Base-by-base conservation (phyloP, 306 rosid species). In the Trichosanthes cucumerina region DNA sequence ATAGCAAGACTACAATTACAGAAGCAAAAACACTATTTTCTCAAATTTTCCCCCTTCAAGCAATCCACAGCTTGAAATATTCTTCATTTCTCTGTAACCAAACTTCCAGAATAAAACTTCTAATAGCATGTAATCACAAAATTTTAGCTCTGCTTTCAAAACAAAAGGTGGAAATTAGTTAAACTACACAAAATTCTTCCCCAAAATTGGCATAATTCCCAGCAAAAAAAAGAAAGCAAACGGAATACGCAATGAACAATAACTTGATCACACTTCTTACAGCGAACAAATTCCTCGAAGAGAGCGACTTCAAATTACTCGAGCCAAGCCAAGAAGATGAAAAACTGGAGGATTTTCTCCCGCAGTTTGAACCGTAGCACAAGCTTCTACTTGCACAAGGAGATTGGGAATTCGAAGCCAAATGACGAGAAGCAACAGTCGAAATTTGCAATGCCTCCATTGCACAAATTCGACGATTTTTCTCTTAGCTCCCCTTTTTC, bases 371-470 rank as follows among this genome's bases (percentile, higher is more conserved):
- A 14, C 78, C 50, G 50, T 59, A 66, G 75, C 47, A 73, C 43
- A 63, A 58, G 52, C 79, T 52, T 73, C 84, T 73, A 79, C 53
- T 79, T 21, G 76, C 84, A 59, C 86, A 78, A 18, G 56, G 50
- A 75, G 86, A 83, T 71, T 84, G 84, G 49, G 88, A 59, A 46
- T 85, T 64, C 15, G 91, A 41, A 38, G 89, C 83, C 63, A 89
- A 88, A 78, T 92, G 93, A 87, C 91, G 90, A 83, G 96, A 88
- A 75, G 87, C 81, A 81, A 89, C 89, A 49, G 86, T 81, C 75
- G 90, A 80, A 65, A 89, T 80, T 38, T 89, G 96, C 72, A 88
- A 80, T 31, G 93, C 93, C 49, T 95, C 97, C 99, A 92, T 90
- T 56, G 82, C 74, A 28, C 85, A 34, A 53, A 24, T 77, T 47